Evolutionary conservation across 345 rosid species (phyloP), one percentile per base, ranked within the genome.

Genomic region (Nephelium lappaceum): DNA sequence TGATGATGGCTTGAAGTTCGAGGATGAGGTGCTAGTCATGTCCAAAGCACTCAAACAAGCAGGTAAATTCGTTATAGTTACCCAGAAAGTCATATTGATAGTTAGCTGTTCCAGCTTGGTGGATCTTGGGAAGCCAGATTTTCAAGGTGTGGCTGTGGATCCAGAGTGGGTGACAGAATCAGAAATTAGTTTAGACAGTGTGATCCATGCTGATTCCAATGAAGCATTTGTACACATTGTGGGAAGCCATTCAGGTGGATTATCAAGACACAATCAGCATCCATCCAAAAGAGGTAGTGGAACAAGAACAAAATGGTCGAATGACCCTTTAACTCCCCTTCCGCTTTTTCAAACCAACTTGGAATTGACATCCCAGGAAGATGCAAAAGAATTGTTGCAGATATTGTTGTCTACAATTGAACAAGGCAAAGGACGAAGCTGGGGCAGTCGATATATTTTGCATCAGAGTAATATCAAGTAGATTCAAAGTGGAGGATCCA

Each of bases 41-140:
- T 93, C 96, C 93, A 91, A 89, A 83, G 80, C 91, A 68, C 96
- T 95, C n/a, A 86, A 86, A 78, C 85, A 86, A 80, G 89, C 87
- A 71, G 97, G 98, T 67, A 83, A 89, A 72, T 93, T 89, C 61
- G 87, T 88, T 49, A 83, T 93, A 49, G 51, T 95, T 71, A 90
- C 98, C 2, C 86, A 84, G 83, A 90, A 90, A 78, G 78, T 90
- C n/a, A 47, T 95, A 69, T 69, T 93, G 80, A 83, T 90, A 51
- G 77, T 92, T 71, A 85, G 91, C 76, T 92, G 91, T 87, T 81
- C 90, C 15, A 86, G 92, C 80, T 84, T 93, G 79, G 90, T 84
- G 75, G 87, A 92, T 80, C 76, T 90, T 14, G 84, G 89, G 47
- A 90, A 84, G 51, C 97, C 93, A 5, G 93, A 89, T 25, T 93